Evolutionary conservation across 495 filamentous ascomycete genomes (phyloP), one percentile per base, ranked within the genome.

Genomic region (Xylaria grammica): DNA sequence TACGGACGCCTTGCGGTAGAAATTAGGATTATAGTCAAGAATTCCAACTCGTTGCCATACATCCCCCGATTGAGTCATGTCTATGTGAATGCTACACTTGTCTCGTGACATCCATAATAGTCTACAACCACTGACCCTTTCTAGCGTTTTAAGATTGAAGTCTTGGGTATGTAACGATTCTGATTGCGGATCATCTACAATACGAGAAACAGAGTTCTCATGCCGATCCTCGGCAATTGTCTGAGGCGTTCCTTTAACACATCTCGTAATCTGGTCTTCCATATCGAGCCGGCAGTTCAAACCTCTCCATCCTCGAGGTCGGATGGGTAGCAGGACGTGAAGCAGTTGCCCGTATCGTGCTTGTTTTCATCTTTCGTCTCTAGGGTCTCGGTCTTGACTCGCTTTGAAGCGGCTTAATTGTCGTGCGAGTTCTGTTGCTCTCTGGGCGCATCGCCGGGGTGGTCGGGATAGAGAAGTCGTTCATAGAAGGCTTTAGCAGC

Each of bases 231-330:
- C 45, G 20, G 45, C 22, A 22, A 22, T 24, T 26, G 19, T 49
- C n/a, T 24, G 29, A 36, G 19, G 30, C 30, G 32, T 11, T 22
- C 19, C 27, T 38, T 54, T 36, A 20, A 54, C 5, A 36, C 8
- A 40, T 55, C 30, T 40, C 22, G 19, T 55, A 40, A 40, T 19
- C 34, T 22, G 30, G 9, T 53, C 30, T 22, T 53, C 30, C 19
- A 42, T 40, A 40, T 55, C 20, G 52, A 55, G 34, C 30, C 6
- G 20, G 52, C 20, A 38, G 32, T 40, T 42, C 34, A 55, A 55
- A 40, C 52, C 52, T 38, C 32, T 24, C 52, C 22, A 55, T 55
- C 32, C 20, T 40, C 11, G 9, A 55, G n/a, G 20, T 55, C 32
- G 20, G 32, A 40, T 40, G 20, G 7, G 34, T 40, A 55, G 30